Base-by-base conservation (phyloP, 306 rosid species). In the Acacia crassicarpa region DNA sequence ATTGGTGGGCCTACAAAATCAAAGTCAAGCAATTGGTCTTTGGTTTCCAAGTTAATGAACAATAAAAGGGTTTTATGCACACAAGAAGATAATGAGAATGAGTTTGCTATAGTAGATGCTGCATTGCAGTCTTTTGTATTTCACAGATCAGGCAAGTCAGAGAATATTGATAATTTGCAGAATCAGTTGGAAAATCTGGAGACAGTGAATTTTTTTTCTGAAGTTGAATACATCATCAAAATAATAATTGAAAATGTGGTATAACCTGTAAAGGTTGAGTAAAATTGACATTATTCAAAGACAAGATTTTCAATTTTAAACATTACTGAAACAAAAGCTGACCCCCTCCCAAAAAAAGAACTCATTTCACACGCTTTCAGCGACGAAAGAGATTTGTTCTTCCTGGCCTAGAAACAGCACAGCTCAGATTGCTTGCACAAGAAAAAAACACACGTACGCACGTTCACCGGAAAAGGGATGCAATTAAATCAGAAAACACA, bases 1-100 rank as follows among this genome's bases (percentile, higher is more conserved):
- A 72, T 48, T 12, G 22, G 66, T 61, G 84, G 79, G 27, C 45
- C 75, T 35, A 38, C 75, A 40, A 58, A 40, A 16, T 49, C 76
- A 74, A 66, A 75, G 68, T 20, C 33, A 66, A 51, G 40, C 75
- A 53, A 75, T 46, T 40, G 76, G 84, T 75, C 49, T 40, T 35
- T 81, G 35, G 69, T 75, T 51, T 75, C 84, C 80, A 81, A 74
- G 62, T 74, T 75, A 27, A 66, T 51, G 84, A 23, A 51, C 45
- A 75, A 11, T 54, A 40, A 53, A 53, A 74, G 13, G 56, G 40
- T 81, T 15, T 40, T 80, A 49, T 49, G 61, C 73, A 43, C 51
- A 45, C 56, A 66, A 66, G 80, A 51, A 74, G 70, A 40, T 3
- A 46, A 27, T 0, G 56, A 56, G 25, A 81, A 81, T 13, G 68